Percentiles rank a stretch among this genome's conserved stretches.
phyloP scores from a whole-genome alignment of 345 rosid genomes.

The Mangifera indica region DNA sequence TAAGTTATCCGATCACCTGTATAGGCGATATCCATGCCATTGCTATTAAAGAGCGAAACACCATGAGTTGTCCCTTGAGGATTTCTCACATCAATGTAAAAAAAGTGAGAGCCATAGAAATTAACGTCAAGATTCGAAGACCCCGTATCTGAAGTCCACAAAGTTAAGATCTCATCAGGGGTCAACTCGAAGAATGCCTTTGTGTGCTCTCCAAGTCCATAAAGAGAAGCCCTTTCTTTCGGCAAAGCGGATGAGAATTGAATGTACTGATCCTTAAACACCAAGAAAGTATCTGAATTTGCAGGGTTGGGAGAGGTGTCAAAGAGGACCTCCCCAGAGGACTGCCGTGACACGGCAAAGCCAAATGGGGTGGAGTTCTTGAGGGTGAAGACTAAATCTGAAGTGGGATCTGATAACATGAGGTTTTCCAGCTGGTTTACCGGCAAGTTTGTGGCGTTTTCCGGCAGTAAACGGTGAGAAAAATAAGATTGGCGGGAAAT shows the following conservation, averaged over 20 bases:
- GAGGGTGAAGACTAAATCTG: conserved; percentile 5
- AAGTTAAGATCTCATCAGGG: background rate
- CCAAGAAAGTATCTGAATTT: background rate
- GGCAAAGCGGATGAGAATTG: conserved; percentile 8
- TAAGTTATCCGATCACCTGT: too few species aligned
- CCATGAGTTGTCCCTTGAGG: conserved; percentile 10
- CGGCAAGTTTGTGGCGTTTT: background rate
- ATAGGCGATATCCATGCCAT: too few species aligned
- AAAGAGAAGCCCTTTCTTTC: background rate
- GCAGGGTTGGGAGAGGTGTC: conserved; percentile 3
- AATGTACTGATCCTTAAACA: conserved; percentile 12
- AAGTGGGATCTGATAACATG: background rate
- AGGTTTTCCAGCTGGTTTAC: background rate
- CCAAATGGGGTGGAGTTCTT: conserved; percentile 8
- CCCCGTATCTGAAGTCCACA: background rate
- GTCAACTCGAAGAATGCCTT: background rate
- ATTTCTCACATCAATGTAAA: conserved; percentile 5
- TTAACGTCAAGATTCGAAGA: background rate
- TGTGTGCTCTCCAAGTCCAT: conserved; percentile 13
- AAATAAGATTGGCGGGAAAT: background rate
- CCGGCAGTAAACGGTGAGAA: background rate
- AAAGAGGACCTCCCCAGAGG: conserved; percentile 2
- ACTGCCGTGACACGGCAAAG: background rate
- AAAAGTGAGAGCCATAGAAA: conserved; percentile 12
- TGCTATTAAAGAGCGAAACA: background rate